These are phyloP conservation scores for Otatea glauca DNA, from an alignment of 176 grass and related monocot species.

Conservation along the genomic window DNA sequence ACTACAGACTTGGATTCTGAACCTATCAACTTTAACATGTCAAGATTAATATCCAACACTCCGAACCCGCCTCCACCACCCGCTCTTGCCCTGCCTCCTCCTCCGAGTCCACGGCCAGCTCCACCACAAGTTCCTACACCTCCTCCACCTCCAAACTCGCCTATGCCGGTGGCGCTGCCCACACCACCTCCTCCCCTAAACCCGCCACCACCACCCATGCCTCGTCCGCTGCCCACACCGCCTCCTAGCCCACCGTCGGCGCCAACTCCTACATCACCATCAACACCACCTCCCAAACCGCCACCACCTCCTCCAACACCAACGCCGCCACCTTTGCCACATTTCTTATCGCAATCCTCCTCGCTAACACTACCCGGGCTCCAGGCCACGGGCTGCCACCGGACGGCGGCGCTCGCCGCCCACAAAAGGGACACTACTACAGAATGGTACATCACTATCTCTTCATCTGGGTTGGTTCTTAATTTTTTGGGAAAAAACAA, in stretches of 20 bases:
- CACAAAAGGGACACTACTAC: constrained; percentile 6
- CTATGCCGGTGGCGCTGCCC: constrained; percentile 21
- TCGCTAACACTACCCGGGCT: not conserved
- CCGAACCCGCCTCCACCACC: not conserved
- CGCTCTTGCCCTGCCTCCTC: not conserved
- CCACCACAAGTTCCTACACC: constrained; percentile 15
- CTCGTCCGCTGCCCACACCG: not conserved
- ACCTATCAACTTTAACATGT: no score
- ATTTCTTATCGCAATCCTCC: constrained; percentile 47
- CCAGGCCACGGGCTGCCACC: not conserved
- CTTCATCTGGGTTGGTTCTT: no score
- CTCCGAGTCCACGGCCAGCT: constrained; percentile 20
- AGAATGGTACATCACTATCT: no score
- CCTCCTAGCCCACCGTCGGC: not conserved
- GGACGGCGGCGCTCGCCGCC: not conserved
- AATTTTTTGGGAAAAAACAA: no score
- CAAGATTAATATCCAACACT: no score
- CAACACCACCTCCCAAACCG: not conserved
- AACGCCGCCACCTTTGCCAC: not conserved
- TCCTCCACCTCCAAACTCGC: constrained; percentile 32
- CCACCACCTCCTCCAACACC: not conserved
- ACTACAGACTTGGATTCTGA: no score
- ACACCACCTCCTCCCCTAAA: constrained; percentile 30
- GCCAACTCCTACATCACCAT: constrained; percentile 21
- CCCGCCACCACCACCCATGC: not conserved